Evolutionary conservation across 225 moss, liverwort and hornwort species (phyloP).

Genomic region (Neckera pumila): DNA sequence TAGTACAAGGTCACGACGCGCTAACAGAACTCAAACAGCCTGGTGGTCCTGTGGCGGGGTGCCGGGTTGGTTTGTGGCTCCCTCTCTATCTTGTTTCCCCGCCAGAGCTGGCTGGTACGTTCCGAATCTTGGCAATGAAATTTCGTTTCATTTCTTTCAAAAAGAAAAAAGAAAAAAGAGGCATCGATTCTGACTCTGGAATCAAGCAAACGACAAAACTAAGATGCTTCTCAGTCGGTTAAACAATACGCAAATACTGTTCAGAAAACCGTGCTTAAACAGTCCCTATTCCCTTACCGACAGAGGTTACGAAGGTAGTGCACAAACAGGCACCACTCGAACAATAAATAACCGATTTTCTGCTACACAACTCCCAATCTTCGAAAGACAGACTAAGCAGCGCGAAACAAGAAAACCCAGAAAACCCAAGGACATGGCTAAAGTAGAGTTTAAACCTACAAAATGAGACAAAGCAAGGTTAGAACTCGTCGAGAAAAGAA

Average conservation of each 20-base stretch:
- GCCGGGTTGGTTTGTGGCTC: too few relatives aligned
- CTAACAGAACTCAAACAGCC: not conserved
- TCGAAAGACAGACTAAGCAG: too few relatives aligned
- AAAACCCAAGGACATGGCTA: not conserved
- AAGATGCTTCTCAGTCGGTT: not conserved
- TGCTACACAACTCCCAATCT: not conserved
- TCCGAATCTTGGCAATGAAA: too few relatives aligned
- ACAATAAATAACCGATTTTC: not conserved
- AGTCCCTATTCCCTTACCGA: not conserved
- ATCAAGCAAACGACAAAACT: not conserved
- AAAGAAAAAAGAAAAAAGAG: too few relatives aligned
- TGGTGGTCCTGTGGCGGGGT: too few relatives aligned
- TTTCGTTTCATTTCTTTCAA: too few relatives aligned
- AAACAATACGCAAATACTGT: not conserved
- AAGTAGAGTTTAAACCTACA: not conserved
- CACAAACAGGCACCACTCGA: not conserved
- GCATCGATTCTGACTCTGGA: not conserved
- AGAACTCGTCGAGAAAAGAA: not conserved
- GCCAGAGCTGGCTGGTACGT: too few relatives aligned
- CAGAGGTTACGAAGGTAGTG: not conserved
- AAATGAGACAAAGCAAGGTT: not conserved
- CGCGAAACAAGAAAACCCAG: not conserved
- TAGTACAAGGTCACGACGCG: not conserved
- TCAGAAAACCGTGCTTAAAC: too few relatives aligned
- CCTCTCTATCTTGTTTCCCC: too few relatives aligned